Evolutionary conservation across 768 basidiomycete genomes (phyloP), one percentile per base, ranked within the genome.

Genomic region (Rubroboletus satanas): DNA sequence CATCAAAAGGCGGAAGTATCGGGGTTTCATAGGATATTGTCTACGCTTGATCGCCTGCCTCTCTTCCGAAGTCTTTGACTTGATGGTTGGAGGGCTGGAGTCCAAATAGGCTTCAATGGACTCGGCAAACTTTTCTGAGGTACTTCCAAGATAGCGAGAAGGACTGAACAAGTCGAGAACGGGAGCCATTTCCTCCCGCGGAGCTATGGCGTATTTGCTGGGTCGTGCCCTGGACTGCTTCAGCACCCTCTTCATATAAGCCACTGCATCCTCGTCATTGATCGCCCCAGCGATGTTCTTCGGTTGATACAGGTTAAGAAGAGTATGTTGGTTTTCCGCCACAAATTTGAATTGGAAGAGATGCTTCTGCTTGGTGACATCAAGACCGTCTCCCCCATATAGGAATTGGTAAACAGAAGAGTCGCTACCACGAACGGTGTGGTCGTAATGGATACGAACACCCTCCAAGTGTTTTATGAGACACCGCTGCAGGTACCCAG

Each of bases 381-480:
- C 97, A 47, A 99, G 79, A 14, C 88, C 88, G 65, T 99, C 97
- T 48, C 96, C 97, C 11, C 97, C 97, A 68, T 99, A 99, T 54
- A 87, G 79, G 77, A 99, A 99, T 71, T 99, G 97, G 66, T 95
- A 91, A 41, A 99, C 77, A 4, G 93, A 90, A 18, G 85, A 83
- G 69, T 99, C 97, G 67, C 90, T 90, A 45, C 96, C 95, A 50
- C 97, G 90, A 38, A 99, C 94, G 32, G 96, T 98, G 70, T 98
- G 86, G 72, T 99, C 97, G 71, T 99, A 99, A 69, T 98, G 96
- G 7, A 98, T 87, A 32, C 91, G 88, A 51, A 98, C 84, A 45
- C 96, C 97, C 71, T 99, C 97, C 51, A 99, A 78, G 71, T 99
- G 97, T 72, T 99, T 99, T 78, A 99, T 95, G 61, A 99, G 78